Conservation (phyloP, 2,329 filamentous ascomycete species). For the Nemania sp. region DNA sequence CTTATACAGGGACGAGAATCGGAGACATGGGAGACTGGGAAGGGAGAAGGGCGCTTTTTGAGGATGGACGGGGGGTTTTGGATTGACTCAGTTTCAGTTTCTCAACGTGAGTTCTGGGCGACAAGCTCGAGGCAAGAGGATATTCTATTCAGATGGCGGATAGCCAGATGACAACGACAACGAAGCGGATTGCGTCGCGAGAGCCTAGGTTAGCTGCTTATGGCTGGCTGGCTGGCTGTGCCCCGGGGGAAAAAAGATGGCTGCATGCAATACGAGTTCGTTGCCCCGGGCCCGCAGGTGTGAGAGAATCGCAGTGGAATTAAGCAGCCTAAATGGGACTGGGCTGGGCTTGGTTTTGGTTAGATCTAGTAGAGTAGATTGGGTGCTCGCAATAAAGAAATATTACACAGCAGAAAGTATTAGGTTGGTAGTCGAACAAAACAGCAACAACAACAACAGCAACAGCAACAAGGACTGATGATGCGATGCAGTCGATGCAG, state of each 20-base stretch:
- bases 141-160: neutral
- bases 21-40: slow-evolving; percentile 50
- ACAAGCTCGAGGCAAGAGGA: slow-evolving; percentile 18
- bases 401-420: slow-evolving; percentile 30
- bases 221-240: no score
- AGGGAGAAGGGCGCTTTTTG: slow-evolving; percentile 11
- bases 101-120: slow-evolving; percentile 20
- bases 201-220: slow-evolving; percentile 17
- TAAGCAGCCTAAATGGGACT: slow-evolving; percentile 40
- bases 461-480: slow-evolving; percentile 14
- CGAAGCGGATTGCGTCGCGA: slow-evolving; percentile 29
- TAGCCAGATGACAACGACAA: slow-evolving; percentile 5
- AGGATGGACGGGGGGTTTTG: slow-evolving; percentile 1
- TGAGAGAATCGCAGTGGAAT: slow-evolving; percentile 41
- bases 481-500: slow-evolving; percentile 12
- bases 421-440: neutral
- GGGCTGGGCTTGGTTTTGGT: slow-evolving; percentile 21
- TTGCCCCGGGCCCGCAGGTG: slow-evolving; percentile 37
- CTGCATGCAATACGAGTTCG: slow-evolving; percentile 44
- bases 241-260: slow-evolving; percentile 37
- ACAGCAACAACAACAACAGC: slow-evolving; percentile 21
- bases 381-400: slow-evolving; percentile 17
- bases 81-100: slow-evolving; percentile 16
- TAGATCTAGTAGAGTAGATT: slow-evolving; percentile 10
- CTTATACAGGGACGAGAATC: slow-evolving; percentile 45